Evolutionary conservation across 1,284 basidiomycete genomes (phyloP).

Genomic region (Leucoagaricus sp.): DNA sequence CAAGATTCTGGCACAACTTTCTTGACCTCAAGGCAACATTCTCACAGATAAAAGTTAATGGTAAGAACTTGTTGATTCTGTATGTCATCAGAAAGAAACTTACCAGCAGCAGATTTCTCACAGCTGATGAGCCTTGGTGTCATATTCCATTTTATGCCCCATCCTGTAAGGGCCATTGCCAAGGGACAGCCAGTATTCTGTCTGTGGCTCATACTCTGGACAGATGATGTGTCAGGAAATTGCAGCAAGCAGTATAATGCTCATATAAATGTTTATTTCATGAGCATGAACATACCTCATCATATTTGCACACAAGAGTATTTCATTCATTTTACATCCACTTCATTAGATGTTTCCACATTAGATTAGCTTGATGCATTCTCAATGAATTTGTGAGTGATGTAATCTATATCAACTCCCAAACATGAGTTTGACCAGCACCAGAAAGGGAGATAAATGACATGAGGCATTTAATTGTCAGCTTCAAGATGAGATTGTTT

Average conservation of each 20-base stretch:
- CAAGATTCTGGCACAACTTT: not conserved
- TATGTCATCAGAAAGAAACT: no score
- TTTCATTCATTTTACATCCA: conserved; percentile 33
- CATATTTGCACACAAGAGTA: conserved; percentile 33
- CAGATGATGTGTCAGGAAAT: conserved; percentile 35
- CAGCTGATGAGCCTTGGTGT: not conserved
- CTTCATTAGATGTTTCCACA: conserved; percentile 32
- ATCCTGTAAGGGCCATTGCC: conserved; percentile 10
- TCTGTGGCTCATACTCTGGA: not conserved
- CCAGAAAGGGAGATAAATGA: conserved; percentile 10
- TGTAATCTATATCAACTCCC: not conserved
- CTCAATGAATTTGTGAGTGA: conserved; percentile 11
- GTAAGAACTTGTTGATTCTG: not conserved
- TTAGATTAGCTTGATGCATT: conserved; percentile 18
- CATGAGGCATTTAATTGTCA: conserved; percentile 28
- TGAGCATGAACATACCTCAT: conserved; percentile 12
- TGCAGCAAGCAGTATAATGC: conserved; percentile 34
- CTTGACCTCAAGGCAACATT: not conserved
- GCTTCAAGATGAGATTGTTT: conserved; percentile 24
- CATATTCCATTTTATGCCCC: not conserved
- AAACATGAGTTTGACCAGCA: not conserved
- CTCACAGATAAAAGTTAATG: not conserved
- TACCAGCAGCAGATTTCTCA: not conserved
- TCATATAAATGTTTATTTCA: conserved; percentile 32
- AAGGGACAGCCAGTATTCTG: conserved; percentile 9